Conservation (phyloP, 768 basidiomycete species). For the Mycena belliarum region DNA sequence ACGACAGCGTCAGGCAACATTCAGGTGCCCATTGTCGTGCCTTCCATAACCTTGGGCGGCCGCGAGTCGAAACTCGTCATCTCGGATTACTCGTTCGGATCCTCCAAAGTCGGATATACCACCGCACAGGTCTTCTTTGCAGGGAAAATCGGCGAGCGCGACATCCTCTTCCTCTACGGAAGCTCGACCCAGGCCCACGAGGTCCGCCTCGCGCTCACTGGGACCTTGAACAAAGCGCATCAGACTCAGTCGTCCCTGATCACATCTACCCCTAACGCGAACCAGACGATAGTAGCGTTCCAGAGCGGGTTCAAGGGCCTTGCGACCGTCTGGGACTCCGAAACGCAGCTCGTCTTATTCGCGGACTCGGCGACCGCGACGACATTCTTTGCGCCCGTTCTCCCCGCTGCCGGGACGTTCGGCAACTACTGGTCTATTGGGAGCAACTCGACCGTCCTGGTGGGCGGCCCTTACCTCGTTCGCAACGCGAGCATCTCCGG, state of each 20-base stretch:
- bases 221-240: conserved; percentile 43
- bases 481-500: conserved; percentile 53
- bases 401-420: conserved; percentile 46
- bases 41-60: conserved; percentile 60
- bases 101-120: conserved; percentile 61
- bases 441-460: conserved; percentile 65
- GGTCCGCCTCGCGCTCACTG: conserved; percentile 44
- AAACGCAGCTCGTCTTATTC: conserved; percentile 66
- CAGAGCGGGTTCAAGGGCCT: conserved; percentile 48
- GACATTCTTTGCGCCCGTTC: conserved; percentile 76
- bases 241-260: conserved; percentile 30
- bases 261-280: conserved; percentile 28
- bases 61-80: conserved; percentile 75
- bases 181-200: conserved; percentile 58
- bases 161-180: conserved; percentile 66
- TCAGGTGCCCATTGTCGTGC: conserved; percentile 55
- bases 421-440: conserved; percentile 73
- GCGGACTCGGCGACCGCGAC: conserved; percentile 65
- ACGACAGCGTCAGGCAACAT: conserved; percentile 52
- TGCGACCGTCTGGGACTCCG: conserved; percentile 65
- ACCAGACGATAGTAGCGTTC: conserved; percentile 51
- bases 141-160: conserved; percentile 58
- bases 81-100: conserved; percentile 73
- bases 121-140: conserved; percentile 76
- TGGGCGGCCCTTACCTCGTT: conserved; percentile 67